Base-by-base conservation (phyloP, 805 yeast genomes). In the Candida ovalis region DNA sequence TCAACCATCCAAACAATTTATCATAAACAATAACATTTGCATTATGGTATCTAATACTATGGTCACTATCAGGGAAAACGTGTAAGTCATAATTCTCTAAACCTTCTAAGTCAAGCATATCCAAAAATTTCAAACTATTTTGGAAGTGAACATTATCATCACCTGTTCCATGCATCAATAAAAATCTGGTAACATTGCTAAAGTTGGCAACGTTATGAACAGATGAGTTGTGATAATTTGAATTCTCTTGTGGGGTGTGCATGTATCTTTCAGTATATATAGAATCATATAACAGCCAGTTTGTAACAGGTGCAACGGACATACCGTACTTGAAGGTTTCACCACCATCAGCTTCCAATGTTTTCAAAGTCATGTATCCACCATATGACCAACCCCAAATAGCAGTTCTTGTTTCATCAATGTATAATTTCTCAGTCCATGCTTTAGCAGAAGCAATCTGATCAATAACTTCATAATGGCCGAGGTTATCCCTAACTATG, bases 311-410 rank as follows among this genome's bases (percentile, higher is more conserved):
- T 0, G 99, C 99, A 22, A 94, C 98, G 0, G 98, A 84, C 77
- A 90, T 82, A 9, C 98, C 98, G 64, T 82, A 94, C 49, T 80
- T 80, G 75, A 94, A 91, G 15, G 82, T 79, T 33, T 79, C 70
- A 17, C 89, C 88, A 2, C 73, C 75, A 66, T 94, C 98, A 21
- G 75, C 74, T 67, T 94, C 98, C 42, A 94, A 70, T 0, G 96
- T 86, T 68, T 91, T 94, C 57, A 94, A 75, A 0, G 99, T 90
- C 75, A 89, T 77, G 63, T 81, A 94, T 0, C 98, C 99, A 42
- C 99, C 99, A 63, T 92, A 94, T 21, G 96, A 87, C 99, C 99
- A 94, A 8, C 99, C 99, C 92, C 97, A 94, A 47, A 92, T 80
- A 0, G 96, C 95, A 12, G 88, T 82, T 51, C 80, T 77, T 3